phyloP scores from a whole-genome alignment of 805 yeast genomes.

The Kuraishia piskuri region DNA sequence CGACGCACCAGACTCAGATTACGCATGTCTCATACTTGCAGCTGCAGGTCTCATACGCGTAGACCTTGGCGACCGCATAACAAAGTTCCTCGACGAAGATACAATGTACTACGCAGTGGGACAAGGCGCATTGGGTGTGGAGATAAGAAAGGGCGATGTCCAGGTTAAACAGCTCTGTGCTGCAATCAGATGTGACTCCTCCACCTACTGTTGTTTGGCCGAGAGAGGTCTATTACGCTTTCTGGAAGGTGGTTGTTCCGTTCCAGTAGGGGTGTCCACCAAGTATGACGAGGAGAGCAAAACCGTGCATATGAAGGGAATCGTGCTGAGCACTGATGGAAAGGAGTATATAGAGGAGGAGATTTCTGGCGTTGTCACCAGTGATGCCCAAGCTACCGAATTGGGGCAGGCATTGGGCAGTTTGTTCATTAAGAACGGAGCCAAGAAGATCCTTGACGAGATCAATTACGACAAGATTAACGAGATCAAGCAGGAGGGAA shows the following conservation, averaged over 20 bases:
- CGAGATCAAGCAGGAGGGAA: constrained; percentile 22
- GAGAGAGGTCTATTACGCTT: constrained; percentile 83
- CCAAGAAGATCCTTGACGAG: constrained; percentile 70
- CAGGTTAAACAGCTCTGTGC: constrained; percentile 50
- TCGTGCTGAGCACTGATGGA: constrained; percentile 85
- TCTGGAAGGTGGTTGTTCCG: constrained; percentile 96
- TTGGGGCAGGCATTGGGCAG: constrained; percentile 69
- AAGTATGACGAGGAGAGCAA: constrained; percentile 36
- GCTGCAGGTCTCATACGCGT: constrained; percentile 84
- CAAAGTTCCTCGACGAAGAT: constrained; percentile 58
- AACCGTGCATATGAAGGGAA: constrained; percentile 48
- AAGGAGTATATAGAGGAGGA: constrained; percentile 53
- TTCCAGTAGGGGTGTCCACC: constrained; percentile 80
- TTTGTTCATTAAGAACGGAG: constrained; percentile 65
- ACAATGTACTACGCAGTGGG: constrained; percentile 96
- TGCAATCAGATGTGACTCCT: constrained; percentile 53
- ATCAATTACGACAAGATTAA: constrained; percentile 65
- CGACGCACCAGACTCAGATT: constrained; percentile 61
- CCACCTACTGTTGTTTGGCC: constrained; percentile 73
- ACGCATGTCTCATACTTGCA: constrained; percentile 75
- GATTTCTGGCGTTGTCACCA: constrained; percentile 27
- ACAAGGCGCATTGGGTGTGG: constrained; percentile 96
- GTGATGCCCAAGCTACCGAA: constrained; percentile 52
- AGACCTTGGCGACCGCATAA: constrained; percentile 67
- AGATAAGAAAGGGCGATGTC: constrained; percentile 66